Evolutionary conservation across 495 filamentous ascomycete species (phyloP).

Genomic region (Mycothermus thermophilus): DNA sequence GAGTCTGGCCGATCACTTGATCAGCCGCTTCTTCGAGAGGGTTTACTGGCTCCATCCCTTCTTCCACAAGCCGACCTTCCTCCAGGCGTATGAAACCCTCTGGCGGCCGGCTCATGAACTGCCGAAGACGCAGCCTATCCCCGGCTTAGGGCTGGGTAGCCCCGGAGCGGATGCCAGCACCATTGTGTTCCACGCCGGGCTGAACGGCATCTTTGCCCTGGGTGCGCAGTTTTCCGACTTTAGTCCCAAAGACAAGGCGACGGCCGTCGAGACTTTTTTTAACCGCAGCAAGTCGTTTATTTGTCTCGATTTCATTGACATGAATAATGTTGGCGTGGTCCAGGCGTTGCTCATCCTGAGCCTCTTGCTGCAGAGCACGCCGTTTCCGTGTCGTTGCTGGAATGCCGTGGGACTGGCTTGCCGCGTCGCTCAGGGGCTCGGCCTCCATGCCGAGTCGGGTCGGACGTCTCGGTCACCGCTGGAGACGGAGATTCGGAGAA

Average conservation of each 20-base stretch:
- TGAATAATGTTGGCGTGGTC: conserved; percentile 30
- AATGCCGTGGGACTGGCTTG: conserved; percentile 35
- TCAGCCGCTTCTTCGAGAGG: conserved; percentile 28
- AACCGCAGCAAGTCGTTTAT: conserved; percentile 31
- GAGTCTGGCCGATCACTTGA: conserved; percentile 30
- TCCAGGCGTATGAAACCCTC: conserved; percentile 29
- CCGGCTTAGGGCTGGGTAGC: conserved; percentile 28
- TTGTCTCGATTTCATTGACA: conserved; percentile 32
- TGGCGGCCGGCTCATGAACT: conserved; percentile 22
- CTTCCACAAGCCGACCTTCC: conserved; percentile 32
- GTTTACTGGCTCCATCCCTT: conserved; percentile 33
- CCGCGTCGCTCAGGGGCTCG: conserved; percentile 33
- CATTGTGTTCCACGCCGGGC: conserved; percentile 30
- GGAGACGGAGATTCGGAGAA: conserved; percentile 30
- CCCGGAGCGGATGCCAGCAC: conserved; percentile 27
- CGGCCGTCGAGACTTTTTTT: conserved; percentile 30
- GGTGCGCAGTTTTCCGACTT: conserved; percentile 34
- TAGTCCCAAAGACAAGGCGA: conserved; percentile 21
- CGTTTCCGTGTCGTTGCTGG: conserved; percentile 35
- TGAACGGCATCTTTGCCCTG: conserved; percentile 34
- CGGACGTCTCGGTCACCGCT: conserved; percentile 15
- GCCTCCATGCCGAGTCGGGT: conserved; percentile 27
- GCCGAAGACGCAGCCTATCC: conserved; percentile 2
- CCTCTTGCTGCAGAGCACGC: conserved; percentile 32
- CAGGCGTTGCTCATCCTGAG: conserved; percentile 33